Evolutionary conservation across 805 yeast species (phyloP).

Genomic region (Maudiozyma barnettii): DNA sequence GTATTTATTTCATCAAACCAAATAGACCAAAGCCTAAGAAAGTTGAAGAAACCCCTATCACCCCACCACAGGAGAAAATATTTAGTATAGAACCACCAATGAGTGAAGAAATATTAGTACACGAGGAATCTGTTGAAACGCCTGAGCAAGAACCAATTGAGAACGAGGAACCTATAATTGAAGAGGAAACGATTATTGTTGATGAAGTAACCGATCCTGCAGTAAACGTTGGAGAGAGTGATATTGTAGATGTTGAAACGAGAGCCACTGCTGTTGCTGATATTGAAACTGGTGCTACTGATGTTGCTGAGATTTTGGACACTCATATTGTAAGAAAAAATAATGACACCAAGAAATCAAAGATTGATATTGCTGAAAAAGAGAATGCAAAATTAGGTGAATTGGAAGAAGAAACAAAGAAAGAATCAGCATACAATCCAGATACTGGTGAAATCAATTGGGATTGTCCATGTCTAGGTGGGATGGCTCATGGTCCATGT

Average conservation of each 20-base stretch:
- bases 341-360: background rate
- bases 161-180: background rate
- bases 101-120: background rate
- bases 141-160: background rate
- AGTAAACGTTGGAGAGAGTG: no score
- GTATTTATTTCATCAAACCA: background rate
- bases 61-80: background rate
- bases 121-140: background rate
- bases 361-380: slow-evolving; percentile 36
- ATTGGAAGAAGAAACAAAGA: slow-evolving; percentile 46
- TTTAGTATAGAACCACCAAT: background rate
- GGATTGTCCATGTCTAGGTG: slow-evolving; percentile 99
- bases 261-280: background rate
- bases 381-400: slow-evolving; percentile 85
- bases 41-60: background rate
- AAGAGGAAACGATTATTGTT: background rate
- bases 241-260: background rate
- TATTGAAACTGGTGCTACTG: background rate
- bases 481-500: slow-evolving; percentile 99
- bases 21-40: background rate
- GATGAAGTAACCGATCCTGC: background rate
- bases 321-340: background rate
- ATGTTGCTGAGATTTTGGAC: background rate
- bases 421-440: slow-evolving; percentile 77
- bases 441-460: slow-evolving; percentile 98